These are phyloP conservation scores for Nymphaea thermarum DNA, from an alignment of 164 flowering plant species.

Conservation along the genomic window DNA sequence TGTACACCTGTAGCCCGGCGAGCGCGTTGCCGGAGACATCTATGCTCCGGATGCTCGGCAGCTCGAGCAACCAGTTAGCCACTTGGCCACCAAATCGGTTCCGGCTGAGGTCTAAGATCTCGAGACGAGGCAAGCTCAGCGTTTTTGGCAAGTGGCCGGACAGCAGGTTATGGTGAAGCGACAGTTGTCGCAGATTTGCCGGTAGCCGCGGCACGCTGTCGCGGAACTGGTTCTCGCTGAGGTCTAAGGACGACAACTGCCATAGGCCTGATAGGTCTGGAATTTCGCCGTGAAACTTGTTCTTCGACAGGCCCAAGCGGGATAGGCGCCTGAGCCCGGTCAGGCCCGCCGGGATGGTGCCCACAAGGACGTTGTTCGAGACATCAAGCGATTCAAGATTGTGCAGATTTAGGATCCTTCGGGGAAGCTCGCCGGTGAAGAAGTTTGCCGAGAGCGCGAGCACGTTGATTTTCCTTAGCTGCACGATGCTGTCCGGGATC, in stretches of 20 bases:
- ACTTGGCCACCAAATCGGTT: background rate
- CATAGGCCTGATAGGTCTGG: constrained; percentile 1
- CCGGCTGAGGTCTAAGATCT: background rate
- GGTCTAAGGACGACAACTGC: constrained; percentile 2
- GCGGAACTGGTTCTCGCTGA: background rate
- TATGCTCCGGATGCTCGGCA: background rate
- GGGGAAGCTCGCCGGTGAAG: constrained; percentile 2
- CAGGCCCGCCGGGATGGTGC: background rate
- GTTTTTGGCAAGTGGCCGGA: constrained; percentile 1
- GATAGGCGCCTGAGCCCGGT: background rate
- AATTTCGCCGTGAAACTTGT: background rate
- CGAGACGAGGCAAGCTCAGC: background rate
- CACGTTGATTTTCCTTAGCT: background rate
- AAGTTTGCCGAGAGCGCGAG: background rate
- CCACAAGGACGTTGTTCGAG: background rate
- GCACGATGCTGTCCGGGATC: background rate
- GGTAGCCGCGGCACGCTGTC: background rate
- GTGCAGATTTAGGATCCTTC: background rate
- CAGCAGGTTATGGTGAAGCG: background rate
- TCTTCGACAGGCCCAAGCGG: background rate
- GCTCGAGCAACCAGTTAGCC: background rate
- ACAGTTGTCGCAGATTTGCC: background rate
- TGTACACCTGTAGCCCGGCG: background rate
- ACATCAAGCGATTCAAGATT: background rate
- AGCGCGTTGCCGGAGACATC: background rate